Percentiles rank a stretch among this genome's conserved stretches.
phyloP scores from a whole-genome alignment of 768 basidiomycete species.

The Russula olivacea region DNA sequence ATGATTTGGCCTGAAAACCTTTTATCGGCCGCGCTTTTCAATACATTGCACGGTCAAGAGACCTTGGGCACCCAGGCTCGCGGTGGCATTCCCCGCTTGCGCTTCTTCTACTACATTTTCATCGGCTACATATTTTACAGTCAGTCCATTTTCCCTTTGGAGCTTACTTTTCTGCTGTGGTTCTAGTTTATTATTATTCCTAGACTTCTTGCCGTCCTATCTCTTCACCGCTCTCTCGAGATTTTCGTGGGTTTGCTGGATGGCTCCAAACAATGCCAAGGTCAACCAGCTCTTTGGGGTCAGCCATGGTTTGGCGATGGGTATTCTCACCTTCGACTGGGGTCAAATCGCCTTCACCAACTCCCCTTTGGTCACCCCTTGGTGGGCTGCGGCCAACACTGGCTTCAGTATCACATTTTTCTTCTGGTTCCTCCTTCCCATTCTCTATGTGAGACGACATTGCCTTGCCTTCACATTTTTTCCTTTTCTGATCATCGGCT shows the following conservation, averaged over 20 bases:
- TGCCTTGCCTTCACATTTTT: not conserved
- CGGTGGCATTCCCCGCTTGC: conserved; percentile 46
- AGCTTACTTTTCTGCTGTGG: conserved; percentile 28
- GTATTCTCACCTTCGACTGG: conserved; percentile 79
- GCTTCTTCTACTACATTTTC: conserved; percentile 46
- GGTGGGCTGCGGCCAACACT: conserved; percentile 78
- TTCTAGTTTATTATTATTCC: not conserved
- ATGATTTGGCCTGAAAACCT: conserved; percentile 44
- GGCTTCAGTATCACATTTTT: conserved; percentile 56
- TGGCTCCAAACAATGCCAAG: conserved; percentile 58
- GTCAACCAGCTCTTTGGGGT: conserved; percentile 78
- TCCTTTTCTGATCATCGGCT: not conserved
- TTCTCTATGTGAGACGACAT: conserved; percentile 39
- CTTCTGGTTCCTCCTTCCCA: conserved; percentile 61
- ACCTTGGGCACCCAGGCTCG: conserved; percentile 41
- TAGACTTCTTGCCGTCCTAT: conserved; percentile 16
- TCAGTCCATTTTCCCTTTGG: conserved; percentile 68
- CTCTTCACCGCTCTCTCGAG: conserved; percentile 28
- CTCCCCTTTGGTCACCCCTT: conserved; percentile 69
- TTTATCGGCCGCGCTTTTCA: conserved; percentile 42
- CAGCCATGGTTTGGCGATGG: conserved; percentile 43
- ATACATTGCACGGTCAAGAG: conserved; percentile 36
- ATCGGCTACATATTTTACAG: conserved; percentile 33
- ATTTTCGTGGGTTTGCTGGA: conserved; percentile 55
- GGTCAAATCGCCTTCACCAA: conserved; percentile 63